Conservation (phyloP, 2,329 filamentous ascomycete genomes). For the Xylariaceae sp. region DNA sequence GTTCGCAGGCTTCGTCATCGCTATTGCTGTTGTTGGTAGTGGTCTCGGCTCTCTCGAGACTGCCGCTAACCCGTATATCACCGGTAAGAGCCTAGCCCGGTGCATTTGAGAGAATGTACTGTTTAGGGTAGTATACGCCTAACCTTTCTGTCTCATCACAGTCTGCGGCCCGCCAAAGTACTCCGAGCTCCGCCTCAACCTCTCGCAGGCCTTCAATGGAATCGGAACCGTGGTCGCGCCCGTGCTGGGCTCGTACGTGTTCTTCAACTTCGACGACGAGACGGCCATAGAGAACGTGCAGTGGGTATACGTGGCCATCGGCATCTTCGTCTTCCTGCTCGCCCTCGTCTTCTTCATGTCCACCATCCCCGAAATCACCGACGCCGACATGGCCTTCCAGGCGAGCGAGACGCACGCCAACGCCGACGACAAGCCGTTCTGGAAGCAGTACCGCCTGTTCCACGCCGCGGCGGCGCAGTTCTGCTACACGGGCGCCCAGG, state of each 20-base stretch:
- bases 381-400: conserved; percentile 59
- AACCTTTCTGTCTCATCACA: conserved; percentile 15
- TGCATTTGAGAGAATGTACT: neutral
- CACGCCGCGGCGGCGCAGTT: conserved; percentile 73
- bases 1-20: conserved; percentile 68
- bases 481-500: conserved; percentile 70
- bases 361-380: conserved; percentile 66
- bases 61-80: conserved; percentile 70
- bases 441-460: conserved; percentile 69
- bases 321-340: conserved; percentile 62
- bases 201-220: conserved; percentile 72
- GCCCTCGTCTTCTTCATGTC: conserved; percentile 62
- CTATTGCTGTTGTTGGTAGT: conserved; percentile 68
- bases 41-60: conserved; percentile 71
- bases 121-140: neutral
- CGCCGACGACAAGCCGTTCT: conserved; percentile 55
- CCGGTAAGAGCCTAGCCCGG: conserved; percentile 34
- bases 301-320: conserved; percentile 71
- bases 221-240: conserved; percentile 70
- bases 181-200: conserved; percentile 65
- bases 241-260: conserved; percentile 65
- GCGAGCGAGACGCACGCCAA: conserved; percentile 47
- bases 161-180: conserved; percentile 64
- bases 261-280: conserved; percentile 59
- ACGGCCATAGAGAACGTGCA: conserved; percentile 61